Conservation (phyloP, 805 yeast genomes). For the Cephaloascus albidus region DNA sequence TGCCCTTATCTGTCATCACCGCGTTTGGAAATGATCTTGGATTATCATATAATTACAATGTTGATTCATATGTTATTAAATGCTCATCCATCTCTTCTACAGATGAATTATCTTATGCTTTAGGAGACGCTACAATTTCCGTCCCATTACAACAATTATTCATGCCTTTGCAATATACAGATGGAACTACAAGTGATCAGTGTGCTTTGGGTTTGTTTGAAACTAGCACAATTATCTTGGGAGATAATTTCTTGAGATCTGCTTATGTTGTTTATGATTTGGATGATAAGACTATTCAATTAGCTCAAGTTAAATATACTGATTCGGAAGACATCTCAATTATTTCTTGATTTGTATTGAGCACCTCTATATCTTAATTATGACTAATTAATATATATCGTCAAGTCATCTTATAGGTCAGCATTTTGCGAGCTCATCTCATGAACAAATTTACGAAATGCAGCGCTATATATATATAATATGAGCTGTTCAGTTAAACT, state of each 20-base stretch:
- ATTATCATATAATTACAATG: not conserved
- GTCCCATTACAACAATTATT: not conserved
- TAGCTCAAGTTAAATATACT: constrained; percentile 36
- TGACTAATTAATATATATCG: no score
- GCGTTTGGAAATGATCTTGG: constrained; percentile 5
- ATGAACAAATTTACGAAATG: no score
- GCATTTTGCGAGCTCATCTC: no score
- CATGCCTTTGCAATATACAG: not conserved
- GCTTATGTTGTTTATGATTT: constrained; percentile 61
- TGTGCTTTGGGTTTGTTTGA: constrained; percentile 20
- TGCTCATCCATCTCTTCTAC: not conserved
- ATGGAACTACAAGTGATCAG: not conserved
- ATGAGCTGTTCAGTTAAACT: no score
- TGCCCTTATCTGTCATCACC: constrained; percentile 26
- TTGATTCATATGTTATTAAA: not conserved
- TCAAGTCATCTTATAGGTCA: no score
- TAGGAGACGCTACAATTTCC: not conserved
- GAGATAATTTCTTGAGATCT: constrained; percentile 56
- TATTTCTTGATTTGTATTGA: no score
- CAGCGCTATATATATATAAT: no score
- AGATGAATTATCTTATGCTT: not conserved
- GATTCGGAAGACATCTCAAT: constrained; percentile 11
- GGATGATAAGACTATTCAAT: constrained; percentile 44
- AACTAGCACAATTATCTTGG: constrained; percentile 32
- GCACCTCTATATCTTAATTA: no score